Percentiles rank a stretch among this genome's conserved stretches.
Conservation (phyloP, 2,329 filamentous ascomycete genomes). For the Grosmannia clavigera region DNA sequence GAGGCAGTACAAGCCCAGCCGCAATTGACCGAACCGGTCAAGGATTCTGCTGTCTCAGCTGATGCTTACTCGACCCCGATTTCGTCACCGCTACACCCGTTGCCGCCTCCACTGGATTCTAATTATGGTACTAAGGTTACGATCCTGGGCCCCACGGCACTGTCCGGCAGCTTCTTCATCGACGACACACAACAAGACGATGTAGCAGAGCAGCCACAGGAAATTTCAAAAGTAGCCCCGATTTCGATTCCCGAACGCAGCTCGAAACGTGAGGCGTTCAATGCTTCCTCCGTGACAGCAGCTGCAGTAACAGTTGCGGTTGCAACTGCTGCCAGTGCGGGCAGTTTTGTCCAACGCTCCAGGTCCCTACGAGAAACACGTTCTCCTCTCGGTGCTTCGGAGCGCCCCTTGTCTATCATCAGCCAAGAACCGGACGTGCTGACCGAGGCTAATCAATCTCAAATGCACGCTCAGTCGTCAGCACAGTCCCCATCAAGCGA, state of each 20-base stretch:
- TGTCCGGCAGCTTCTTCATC: conserved; percentile 20
- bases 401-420: neutral
- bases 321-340: neutral
- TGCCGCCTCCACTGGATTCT: conserved; percentile 8
- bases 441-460: neutral
- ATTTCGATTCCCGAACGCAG: conserved; percentile 12
- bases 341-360: neutral
- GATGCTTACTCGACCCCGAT: conserved; percentile 11
- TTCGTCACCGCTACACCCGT: neutral
- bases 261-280: conserved; percentile 2
- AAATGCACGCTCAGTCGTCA: neutral
- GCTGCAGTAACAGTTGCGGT: neutral
- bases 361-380: neutral
- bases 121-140: conserved; percentile 21
- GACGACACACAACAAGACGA: conserved; percentile 23
- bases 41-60: conserved; percentile 13
- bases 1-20: conserved; percentile 7
- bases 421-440: neutral
- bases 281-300: neutral
- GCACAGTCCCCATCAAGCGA: neutral
- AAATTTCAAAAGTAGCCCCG: conserved; percentile 6
- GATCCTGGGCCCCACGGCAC: conserved; percentile 19
- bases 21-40: conserved; percentile 12
- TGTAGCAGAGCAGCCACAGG: conserved; percentile 19
- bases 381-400: neutral